These are phyloP conservation scores for Phoenix roebelenii DNA, from an alignment of 176 grass and related monocot species.

Conservation along the genomic window DNA sequence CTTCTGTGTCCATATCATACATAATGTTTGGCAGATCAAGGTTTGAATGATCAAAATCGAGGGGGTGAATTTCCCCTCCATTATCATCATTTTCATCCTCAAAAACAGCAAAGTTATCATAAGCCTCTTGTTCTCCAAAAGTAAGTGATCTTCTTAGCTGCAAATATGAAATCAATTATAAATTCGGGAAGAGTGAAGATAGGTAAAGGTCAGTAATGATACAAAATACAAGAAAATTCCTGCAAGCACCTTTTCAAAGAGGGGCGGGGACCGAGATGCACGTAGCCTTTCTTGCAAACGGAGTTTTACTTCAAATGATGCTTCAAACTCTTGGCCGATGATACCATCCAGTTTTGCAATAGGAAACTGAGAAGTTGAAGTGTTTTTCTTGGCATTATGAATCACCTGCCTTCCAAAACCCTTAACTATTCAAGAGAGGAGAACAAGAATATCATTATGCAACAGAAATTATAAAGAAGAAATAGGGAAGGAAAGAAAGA, in stretches of 20 bases:
- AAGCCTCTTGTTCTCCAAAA: slow-evolving; percentile 38
- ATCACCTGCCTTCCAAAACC: slow-evolving; percentile 32
- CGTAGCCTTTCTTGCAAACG: slow-evolving; percentile 40
- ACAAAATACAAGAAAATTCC: background rate
- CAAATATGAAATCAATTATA: slow-evolving; percentile 18
- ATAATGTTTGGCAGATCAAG: slow-evolving; percentile 29
- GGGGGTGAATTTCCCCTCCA: slow-evolving; percentile 23
- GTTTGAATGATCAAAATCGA: slow-evolving; percentile 25
- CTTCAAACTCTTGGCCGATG: slow-evolving; percentile 31
- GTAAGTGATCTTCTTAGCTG: slow-evolving; percentile 75
- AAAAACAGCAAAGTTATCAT: slow-evolving; percentile 28
- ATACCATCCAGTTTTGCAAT: slow-evolving; percentile 62
- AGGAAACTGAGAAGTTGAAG: slow-evolving; percentile 52
- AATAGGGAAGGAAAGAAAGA: slow-evolving; percentile 7
- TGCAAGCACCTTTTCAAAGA: slow-evolving; percentile 62
- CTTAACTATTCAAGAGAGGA: slow-evolving; percentile 50
- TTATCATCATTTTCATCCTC: slow-evolving; percentile 40
- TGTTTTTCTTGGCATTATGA: slow-evolving; percentile 31
- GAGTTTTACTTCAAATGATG: slow-evolving; percentile 42
- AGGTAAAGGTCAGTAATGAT: background rate
- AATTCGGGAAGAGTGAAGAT: slow-evolving; percentile 6
- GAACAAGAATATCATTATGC: slow-evolving; percentile 9
- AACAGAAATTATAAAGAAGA: slow-evolving; percentile 7
- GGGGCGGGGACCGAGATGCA: slow-evolving; percentile 42
- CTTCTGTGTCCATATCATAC: slow-evolving; percentile 34